Evolutionary conservation across 495 filamentous ascomycete species (phyloP).

Genomic region (Pyrenula aspistea): DNA sequence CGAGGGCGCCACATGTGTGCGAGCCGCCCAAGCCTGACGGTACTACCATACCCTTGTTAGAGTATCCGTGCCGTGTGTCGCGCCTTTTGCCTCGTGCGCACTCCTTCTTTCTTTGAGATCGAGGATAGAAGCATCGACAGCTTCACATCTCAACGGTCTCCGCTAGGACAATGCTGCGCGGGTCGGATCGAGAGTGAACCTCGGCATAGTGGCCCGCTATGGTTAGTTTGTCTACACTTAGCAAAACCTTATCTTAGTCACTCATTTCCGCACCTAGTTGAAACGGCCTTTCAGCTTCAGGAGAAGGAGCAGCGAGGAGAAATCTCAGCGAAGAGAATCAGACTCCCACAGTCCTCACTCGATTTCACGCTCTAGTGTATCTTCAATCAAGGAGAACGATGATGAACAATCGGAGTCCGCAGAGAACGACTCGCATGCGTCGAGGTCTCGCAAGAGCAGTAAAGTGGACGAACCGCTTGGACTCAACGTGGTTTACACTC

Average conservation of each 20-base stretch:
- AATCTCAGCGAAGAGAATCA: constrained; percentile 4
- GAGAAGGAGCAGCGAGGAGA: constrained; percentile 8
- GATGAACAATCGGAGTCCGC: neutral
- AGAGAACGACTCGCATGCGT: neutral
- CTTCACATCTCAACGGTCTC: neutral
- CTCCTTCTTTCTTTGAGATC: neutral
- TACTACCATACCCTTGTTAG: neutral
- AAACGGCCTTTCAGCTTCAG: constrained; percentile 5
- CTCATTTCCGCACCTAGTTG: constrained; percentile 2
- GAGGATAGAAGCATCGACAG: neutral
- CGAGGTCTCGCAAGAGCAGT: constrained; percentile 3
- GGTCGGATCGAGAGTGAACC: neutral
- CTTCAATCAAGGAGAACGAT: constrained; percentile 1
- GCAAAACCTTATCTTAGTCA: neutral
- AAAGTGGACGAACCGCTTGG: constrained; percentile 15
- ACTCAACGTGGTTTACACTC: constrained; percentile 17
- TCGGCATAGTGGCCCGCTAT: neutral
- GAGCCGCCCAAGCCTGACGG: neutral
- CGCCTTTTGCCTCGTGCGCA: neutral
- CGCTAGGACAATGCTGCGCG: neutral
- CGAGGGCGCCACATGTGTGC: neutral
- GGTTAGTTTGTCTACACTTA: constrained; percentile 2
- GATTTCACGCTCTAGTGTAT: constrained; percentile 3
- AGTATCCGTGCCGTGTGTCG: neutral
- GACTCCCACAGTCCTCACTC: constrained; percentile 5